Conservation (phyloP, 164 flowering plant species). For the Paratinospora sagittata region DNA sequence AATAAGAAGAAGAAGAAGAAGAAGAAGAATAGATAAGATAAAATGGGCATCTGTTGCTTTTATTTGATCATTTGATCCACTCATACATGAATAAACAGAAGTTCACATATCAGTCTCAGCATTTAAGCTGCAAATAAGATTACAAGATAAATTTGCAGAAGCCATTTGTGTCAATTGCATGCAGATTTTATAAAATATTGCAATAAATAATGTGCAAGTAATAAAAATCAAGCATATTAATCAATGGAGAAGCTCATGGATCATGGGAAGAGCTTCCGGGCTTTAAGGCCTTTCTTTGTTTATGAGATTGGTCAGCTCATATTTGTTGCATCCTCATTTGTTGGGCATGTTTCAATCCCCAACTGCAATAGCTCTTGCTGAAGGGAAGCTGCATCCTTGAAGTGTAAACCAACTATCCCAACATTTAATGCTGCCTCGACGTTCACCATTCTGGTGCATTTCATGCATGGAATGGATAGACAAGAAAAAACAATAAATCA, state of each 20-base stretch:
- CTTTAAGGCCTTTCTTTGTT: slow-evolving; percentile 11
- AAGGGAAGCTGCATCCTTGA: slow-evolving; percentile 51
- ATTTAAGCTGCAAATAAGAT: neutral
- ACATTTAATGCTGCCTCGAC: slow-evolving; percentile 61
- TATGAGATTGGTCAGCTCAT: slow-evolving; percentile 11
- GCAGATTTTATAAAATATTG: neutral
- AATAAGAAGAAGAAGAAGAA: no score
- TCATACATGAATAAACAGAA: neutral
- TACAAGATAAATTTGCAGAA: neutral
- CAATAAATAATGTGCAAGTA: neutral
- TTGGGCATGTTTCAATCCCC: slow-evolving; percentile 34
- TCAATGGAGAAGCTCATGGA: slow-evolving; percentile 1
- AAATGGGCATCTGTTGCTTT: neutral
- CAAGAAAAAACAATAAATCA: neutral
- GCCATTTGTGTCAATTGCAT: neutral
- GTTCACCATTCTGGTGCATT: slow-evolving; percentile 42
- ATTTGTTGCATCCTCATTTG: slow-evolving; percentile 7
- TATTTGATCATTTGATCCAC: neutral
- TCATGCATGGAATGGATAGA: slow-evolving; percentile 7
- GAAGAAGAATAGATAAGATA: neutral
- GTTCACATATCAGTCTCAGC: neutral
- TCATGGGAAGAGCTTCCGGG: neutral
- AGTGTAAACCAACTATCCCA: slow-evolving; percentile 68
- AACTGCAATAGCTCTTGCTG: slow-evolving; percentile 41
- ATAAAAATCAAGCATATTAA: slow-evolving; percentile 2